Conservation (phyloP, 2,329 filamentous ascomycete species). For the Hypoxylon sp. region DNA sequence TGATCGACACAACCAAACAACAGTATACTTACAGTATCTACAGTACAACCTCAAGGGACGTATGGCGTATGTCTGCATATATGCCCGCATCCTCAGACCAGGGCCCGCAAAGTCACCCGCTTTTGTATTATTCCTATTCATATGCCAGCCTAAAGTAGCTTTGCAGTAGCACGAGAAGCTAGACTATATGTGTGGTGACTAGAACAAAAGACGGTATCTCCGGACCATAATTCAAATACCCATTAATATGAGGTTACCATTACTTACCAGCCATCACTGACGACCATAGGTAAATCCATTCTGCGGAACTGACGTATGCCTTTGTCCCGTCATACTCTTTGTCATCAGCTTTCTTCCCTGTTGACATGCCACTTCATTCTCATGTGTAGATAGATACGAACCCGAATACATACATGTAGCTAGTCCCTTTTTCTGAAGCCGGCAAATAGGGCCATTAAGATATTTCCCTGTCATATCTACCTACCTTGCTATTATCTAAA, state of each 20-base stretch:
- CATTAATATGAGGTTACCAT: constrained; percentile 41
- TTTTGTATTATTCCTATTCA: constrained; percentile 16
- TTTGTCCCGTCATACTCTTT: constrained; percentile 36
- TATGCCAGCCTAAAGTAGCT: constrained; percentile 29
- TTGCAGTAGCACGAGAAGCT: constrained; percentile 34
- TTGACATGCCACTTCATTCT: constrained; percentile 22
- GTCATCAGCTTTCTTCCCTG: constrained; percentile 27
- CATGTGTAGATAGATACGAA: constrained; percentile 34
- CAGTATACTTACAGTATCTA: constrained; percentile 25
- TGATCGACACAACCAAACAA: constrained; percentile 38
- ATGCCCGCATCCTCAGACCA: constrained; percentile 20
- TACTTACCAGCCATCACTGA: constrained; percentile 36
- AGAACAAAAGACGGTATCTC: constrained; percentile 41
- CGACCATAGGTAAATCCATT: constrained; percentile 23
- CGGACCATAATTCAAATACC: constrained; percentile 29
- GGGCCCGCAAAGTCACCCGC: constrained; percentile 17
- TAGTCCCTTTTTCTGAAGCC: not conserved
- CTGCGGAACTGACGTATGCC: constrained; percentile 43
- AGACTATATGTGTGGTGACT: constrained; percentile 34
- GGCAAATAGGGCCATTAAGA: constrained; percentile 5
- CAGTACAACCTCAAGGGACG: constrained; percentile 41
- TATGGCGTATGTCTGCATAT: constrained; percentile 31
- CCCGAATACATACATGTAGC: constrained; percentile 3
- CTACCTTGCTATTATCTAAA: constrained; percentile 12
- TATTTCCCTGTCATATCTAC: constrained; percentile 10